These are phyloP conservation scores for Yarrowia phangngaensis DNA, from an alignment of 805 yeast species.

Conservation along the genomic window DNA sequence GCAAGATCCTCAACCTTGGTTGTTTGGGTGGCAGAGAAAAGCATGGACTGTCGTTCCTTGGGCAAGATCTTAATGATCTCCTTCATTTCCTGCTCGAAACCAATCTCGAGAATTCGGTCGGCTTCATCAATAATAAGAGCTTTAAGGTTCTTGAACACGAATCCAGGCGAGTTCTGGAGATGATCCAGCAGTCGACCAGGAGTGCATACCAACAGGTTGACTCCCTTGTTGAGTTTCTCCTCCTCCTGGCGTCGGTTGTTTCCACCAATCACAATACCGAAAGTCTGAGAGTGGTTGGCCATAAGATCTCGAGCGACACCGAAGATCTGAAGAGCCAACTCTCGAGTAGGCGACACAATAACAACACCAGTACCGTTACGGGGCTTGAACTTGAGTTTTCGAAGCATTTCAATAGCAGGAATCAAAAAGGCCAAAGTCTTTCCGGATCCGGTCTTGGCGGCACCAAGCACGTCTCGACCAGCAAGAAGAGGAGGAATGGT, in stretches of 20 bases:
- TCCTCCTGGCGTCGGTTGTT: constrained; percentile 97
- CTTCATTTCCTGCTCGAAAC: constrained; percentile 98
- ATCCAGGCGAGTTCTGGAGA: constrained; percentile 90
- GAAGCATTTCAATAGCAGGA: constrained; percentile 91
- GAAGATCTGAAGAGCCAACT: constrained; percentile 92
- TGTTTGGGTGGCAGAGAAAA: constrained; percentile 98
- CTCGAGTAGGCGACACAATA: constrained; percentile 95
- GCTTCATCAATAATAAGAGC: constrained; percentile 97
- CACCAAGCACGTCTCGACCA: constrained; percentile 96
- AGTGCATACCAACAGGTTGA: constrained; percentile 88
- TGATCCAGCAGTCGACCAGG: constrained; percentile 97
- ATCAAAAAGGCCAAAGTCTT: constrained; percentile 92
- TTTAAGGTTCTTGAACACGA: constrained; percentile 88
- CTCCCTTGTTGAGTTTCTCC: constrained; percentile 89
- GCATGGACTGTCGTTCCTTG: constrained; percentile 90
- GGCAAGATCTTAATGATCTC: constrained; percentile 94
- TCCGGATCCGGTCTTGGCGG: constrained; percentile 99
- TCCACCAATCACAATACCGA: constrained; percentile 97
- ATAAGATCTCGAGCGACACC: constrained; percentile 95
- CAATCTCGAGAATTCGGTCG: constrained; percentile 94
- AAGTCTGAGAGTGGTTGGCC: constrained; percentile 86
- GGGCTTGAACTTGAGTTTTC: constrained; percentile 89
- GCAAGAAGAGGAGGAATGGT: constrained; percentile 96
- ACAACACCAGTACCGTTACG: constrained; percentile 98
- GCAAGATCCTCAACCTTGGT: constrained; percentile 98